A percentile compares a stretch with the other conserved stretches of the same genome.
Conservation (phyloP, 768 basidiomycete species). For the Calvatia gigantea region DNA sequence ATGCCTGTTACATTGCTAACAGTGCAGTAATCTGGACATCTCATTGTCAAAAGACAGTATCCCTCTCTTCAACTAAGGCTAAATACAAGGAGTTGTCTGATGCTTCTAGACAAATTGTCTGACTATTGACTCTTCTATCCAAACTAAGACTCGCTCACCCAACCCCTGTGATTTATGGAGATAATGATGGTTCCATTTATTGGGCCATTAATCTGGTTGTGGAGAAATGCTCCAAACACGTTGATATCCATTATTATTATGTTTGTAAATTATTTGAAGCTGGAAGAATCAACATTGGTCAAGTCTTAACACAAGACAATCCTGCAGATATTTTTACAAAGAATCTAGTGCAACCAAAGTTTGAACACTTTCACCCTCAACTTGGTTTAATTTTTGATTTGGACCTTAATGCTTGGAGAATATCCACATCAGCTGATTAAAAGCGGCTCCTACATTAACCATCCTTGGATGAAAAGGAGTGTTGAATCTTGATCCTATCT, state of each 20-base stretch:
- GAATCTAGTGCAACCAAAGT: slow-evolving; percentile 1
- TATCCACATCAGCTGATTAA: no score
- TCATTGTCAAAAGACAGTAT: slow-evolving; percentile 15
- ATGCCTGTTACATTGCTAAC: slow-evolving; percentile 16
- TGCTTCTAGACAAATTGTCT: slow-evolving; percentile 14
- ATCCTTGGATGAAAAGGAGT: no score
- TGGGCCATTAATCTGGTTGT: slow-evolving; percentile 11
- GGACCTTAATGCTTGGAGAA: no score
- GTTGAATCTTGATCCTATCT: no score
- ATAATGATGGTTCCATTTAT: slow-evolving; percentile 15
- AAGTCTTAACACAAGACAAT: slow-evolving; percentile 26
- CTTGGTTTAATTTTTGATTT: no score
- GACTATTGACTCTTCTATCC: no score
- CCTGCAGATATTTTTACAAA: slow-evolving; percentile 41
- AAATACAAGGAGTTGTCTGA: no score
- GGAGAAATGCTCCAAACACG: slow-evolving; percentile 24
- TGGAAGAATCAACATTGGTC: slow-evolving; percentile 15
- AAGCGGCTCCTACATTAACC: no score
- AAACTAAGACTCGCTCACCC: no score
- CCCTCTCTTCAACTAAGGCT: slow-evolving; percentile 21
- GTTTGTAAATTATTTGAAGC: slow-evolving; percentile 20
- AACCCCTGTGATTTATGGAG: neutral
- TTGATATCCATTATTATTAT: no score
- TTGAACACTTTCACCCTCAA: neutral
- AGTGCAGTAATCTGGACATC: slow-evolving; percentile 19